Base-by-base conservation (phyloP, 768 basidiomycete genomes). In the Clathrus columnatus region DNA sequence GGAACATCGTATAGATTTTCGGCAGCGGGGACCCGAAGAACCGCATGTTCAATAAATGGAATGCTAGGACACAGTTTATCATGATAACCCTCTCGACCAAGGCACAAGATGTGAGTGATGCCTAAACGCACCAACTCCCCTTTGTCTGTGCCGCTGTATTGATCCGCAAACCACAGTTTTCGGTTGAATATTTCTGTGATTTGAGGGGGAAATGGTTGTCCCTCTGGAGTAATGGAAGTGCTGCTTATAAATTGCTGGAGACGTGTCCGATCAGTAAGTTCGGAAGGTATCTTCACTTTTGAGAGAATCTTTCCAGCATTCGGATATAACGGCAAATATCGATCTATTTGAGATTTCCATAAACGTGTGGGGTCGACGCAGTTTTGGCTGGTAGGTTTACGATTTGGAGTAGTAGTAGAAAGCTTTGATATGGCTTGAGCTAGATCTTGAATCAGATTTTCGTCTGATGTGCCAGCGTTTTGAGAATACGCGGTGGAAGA, bases 111-210 rank as follows among this genome's bases (percentile, higher is more conserved):
- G 28, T 54, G 53, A 16, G 53, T 54, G 21, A 54, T 54, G 10
- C 28, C n/a, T n/a, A 54, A 29, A 4, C 30, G 7, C 18, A 21
- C 16, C 7, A 54, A 45, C 4, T 27, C 32, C 41, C 24, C 43
- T 21, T 24, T 10, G 53, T 54, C 53, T n/a, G 53, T 54, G 11
- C 53, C 53, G 24, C 43, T 54, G 43, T 27, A 54, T 27, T 47
- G 41, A 24, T 54, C 53, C 20, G 53, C 44, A 11, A 54, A 8
- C 18, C 29, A 54, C 17, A 54, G 7, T n/a, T n/a, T 27, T 27
- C 29, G 24, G 11, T 41, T 41, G 5, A 54, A 23, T 17, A 54
- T 54, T 21, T 54, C 53, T 8, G 42, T 45, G 28, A 6, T 17
- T 28, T 54, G 53, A 10, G 53, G 53, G 28, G 47, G 53, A 26